Evolutionary conservation across 352 stramenopile species (phyloP).

Genomic region (Globisporangium canariense): DNA sequence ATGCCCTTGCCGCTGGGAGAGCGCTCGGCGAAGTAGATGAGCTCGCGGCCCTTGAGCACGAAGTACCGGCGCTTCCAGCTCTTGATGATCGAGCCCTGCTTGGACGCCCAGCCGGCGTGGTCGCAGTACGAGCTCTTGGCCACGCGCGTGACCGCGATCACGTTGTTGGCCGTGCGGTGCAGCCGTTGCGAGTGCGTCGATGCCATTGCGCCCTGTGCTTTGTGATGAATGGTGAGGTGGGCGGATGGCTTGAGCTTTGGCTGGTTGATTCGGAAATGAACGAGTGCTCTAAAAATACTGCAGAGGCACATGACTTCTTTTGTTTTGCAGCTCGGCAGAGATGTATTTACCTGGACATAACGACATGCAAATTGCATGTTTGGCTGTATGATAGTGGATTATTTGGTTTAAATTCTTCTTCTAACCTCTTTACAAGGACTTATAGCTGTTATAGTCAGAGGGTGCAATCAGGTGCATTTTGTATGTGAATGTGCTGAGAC

Average conservation of each 20-base stretch:
- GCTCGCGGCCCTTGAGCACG: slow-evolving; percentile 67
- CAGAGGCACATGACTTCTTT: too few species aligned
- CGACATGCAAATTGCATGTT: too few species aligned
- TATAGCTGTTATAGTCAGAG: neutral
- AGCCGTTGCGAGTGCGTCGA: slow-evolving; percentile 2
- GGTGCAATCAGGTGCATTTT: neutral
- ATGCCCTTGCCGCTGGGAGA: slow-evolving; percentile 71
- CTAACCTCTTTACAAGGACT: neutral
- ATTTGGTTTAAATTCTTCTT: too few species aligned
- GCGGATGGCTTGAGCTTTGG: neutral
- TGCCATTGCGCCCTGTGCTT: neutral
- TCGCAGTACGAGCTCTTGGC: slow-evolving; percentile 67
- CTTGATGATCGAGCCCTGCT: slow-evolving; percentile 81
- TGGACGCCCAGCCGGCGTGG: slow-evolving; percentile 72
- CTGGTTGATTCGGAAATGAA: too few species aligned
- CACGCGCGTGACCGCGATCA: slow-evolving; percentile 44
- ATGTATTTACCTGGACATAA: too few species aligned
- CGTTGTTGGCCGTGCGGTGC: slow-evolving; percentile 31
- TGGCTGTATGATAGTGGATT: too few species aligned
- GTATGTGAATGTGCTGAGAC: slow-evolving; percentile 1
- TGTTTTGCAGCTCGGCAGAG: too few species aligned
- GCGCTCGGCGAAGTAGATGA: slow-evolving; percentile 75
- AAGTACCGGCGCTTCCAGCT: slow-evolving; percentile 86
- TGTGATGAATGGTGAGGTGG: too few species aligned
- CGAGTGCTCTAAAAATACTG: too few species aligned